Evolutionary conservation across 2,329 filamentous ascomycete genomes (phyloP), one percentile per base, ranked within the genome.

Genomic region (Pseudogymnoascus verrucosus): DNA sequence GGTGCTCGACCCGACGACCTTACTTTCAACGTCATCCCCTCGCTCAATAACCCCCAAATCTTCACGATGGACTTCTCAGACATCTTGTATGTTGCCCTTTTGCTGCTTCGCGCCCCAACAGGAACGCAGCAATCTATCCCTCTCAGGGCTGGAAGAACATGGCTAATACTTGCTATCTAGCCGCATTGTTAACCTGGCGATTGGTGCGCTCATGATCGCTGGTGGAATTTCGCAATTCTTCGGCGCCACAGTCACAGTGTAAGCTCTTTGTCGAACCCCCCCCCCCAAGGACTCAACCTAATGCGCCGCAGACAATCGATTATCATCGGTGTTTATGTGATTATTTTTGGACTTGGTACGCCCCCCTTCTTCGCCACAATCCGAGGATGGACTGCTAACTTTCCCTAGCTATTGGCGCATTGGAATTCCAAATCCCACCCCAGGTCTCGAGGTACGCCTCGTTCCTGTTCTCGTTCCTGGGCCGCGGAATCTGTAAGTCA

Each of bases 391-490:
- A 10, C 16, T 11, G n/a, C 59, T 44, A 39, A 44, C 23, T 26
- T 26, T 12, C 14, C 39, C 59, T 37, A 62, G 57, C 62, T 23
- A 26, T 61, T 26, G 47, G 14, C 34, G 31, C 31, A 26, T 37
- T 71, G 82, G 95, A 99, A 78, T 96, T 98, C 80, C 89, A 96
- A 78, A 93, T 97, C 71, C 93, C 95, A 61, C 91, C 93, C 65
- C 93, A 96, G 76, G 83, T 96, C 63, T 89, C 92, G 64, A 89
- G 91, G 78, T 96, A 98, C 80, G 93, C 92, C 63, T 96, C 91
- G 10, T 99, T 99, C 82, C 88, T 98, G 78, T 98, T 98, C 82
- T 96, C 91, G 64, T 98, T 99, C 83, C 79, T 98, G 70, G 95
- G 95, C 66, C 92, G 95, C 74, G 95, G 95, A 78, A 82, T 91